phyloP scores from a whole-genome alignment of 2,329 filamentous ascomycete genomes.

The Ophiosphaerella korrae region DNA sequence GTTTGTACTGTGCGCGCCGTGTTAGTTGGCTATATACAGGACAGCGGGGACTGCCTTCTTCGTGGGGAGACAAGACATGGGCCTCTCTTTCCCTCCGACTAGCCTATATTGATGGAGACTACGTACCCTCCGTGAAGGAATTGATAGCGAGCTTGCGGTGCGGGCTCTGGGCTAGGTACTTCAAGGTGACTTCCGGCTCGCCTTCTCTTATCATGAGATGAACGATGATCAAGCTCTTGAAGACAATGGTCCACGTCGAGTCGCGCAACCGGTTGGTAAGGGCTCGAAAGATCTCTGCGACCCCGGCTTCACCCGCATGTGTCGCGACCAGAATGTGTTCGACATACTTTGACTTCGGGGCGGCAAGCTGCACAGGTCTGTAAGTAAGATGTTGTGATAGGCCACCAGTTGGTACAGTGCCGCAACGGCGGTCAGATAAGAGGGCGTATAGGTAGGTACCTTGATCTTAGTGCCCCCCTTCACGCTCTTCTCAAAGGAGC shows the following conservation, averaged over 20 bases:
- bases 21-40: slow-evolving; percentile 44
- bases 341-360: slow-evolving; percentile 98
- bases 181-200: slow-evolving; percentile 83
- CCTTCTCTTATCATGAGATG: slow-evolving; percentile 98
- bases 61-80: no score
- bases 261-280: slow-evolving; percentile 88
- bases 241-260: slow-evolving; percentile 99
- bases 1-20: slow-evolving; percentile 72
- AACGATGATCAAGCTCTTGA: slow-evolving; percentile 94
- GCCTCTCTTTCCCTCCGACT: no score
- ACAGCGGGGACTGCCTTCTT: no score
- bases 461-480: slow-evolving; percentile 99
- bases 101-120: no score
- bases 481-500: slow-evolving; percentile 97
- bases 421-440: neutral
- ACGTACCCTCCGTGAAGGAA: slow-evolving; percentile 86
- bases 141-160: slow-evolving; percentile 80
- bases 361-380: slow-evolving; percentile 69
- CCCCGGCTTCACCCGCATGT: slow-evolving; percentile 89
- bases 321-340: slow-evolving; percentile 97
- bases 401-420: neutral
- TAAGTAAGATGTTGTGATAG: slow-evolving; percentile 23
- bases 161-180: slow-evolving; percentile 81
- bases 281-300: slow-evolving; percentile 93
- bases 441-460: slow-evolving; percentile 55